Conservation (phyloP, 306 rosid genomes). For the Gillenia trifoliata region DNA sequence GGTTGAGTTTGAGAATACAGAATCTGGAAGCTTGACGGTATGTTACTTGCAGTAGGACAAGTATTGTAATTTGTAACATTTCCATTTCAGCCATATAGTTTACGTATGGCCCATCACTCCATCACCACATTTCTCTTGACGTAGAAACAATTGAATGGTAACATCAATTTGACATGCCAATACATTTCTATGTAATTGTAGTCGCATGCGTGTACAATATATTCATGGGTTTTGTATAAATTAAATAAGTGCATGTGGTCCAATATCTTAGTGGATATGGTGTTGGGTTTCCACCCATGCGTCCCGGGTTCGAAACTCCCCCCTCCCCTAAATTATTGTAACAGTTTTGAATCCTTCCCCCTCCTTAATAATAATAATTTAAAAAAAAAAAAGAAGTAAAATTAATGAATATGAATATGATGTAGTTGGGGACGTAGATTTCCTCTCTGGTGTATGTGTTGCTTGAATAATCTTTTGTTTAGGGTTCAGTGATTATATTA, state of each 20-base stretch:
- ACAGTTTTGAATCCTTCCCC: too few relatives aligned
- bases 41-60: constrained; percentile 10
- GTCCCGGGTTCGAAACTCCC: too few relatives aligned
- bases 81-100: background rate
- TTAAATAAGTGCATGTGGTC: too few relatives aligned
- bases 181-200: background rate
- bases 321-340: too few relatives aligned
- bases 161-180: background rate
- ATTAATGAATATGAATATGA: background rate
- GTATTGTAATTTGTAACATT: background rate
- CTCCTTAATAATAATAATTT: too few relatives aligned
- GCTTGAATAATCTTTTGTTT: background rate
- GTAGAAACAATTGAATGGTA: background rate
- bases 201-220: background rate
- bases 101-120: background rate
- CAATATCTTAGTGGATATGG: too few relatives aligned
- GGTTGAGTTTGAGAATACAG: constrained; percentile 84
- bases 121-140: background rate
- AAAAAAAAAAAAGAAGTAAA: background rate
- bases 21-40: constrained; percentile 87
- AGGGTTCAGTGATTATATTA: background rate
- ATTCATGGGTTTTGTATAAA: background rate
- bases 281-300: too few relatives aligned
- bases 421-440: background rate
- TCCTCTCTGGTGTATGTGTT: background rate